Base-by-base conservation (phyloP, 768 basidiomycete species). In the Lepiota subincarnata region DNA sequence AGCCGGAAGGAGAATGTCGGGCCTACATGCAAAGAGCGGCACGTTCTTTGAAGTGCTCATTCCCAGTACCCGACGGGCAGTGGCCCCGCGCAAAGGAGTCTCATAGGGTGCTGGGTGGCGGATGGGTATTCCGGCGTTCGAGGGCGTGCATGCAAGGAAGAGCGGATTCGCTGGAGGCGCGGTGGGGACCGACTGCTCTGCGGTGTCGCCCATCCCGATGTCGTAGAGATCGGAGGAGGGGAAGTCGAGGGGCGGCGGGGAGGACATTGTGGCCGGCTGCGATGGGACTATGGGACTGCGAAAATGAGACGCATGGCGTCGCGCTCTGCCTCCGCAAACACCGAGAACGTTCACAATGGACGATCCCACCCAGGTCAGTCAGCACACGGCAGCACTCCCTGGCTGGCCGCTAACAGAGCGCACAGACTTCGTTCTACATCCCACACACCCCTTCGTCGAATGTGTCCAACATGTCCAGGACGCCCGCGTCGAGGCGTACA, bases 101-200 rank as follows among this genome's bases (percentile, higher is more conserved):
- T 74, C 78, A 26, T 69, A 68, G 28, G 74, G 72, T 34, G 66
- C 62, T 55, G 66, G 62, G 48, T 63, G 67, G 56, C 76, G 74
- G 18, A 70, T 66, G 28, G 82, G 81, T 7, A 79, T 82, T 5
- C 78, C 80, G 7, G 70, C 69, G 11, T 66, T 70, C 16, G 81
- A 82, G 0, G 82, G 82, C 10, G 80, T 80, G 14, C 72, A 74
- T 2, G 75, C 73, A 2, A 83, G 70, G 60, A 85, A 83, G 36
- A 85, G 73, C 36, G 78, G 78, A 24, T 73, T 66, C 18, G 66
- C 61, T 1, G 72, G 66, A 11, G 73, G 77, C 1, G 73, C 75
- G 38, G 73, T 66, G 2, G 72, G 68, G 57, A 76, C 60, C 7
- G 55, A 49, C 48, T 59, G 55, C 20, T 48, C 54, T 19, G 48